Conservation (phyloP, 441 rosid genomes). For the Gossypium lobatum region DNA sequence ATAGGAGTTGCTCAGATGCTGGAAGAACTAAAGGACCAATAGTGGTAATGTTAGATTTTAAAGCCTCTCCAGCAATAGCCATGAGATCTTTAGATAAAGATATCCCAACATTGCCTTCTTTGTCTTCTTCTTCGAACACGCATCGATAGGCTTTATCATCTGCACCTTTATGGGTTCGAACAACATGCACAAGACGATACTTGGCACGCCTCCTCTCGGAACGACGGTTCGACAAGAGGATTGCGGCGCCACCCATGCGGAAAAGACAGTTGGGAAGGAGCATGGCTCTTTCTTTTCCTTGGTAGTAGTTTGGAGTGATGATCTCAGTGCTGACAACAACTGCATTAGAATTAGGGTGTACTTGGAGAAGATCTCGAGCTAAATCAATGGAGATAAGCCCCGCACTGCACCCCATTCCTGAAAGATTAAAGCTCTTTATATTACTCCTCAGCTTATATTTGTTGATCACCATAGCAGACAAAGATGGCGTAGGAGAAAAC, state of each 20-base stretch:
- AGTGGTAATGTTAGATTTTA: conserved; percentile 85
- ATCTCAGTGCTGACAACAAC: conserved; percentile 85
- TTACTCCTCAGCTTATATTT: conserved; percentile 86
- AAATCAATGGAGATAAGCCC: conserved; percentile 72
- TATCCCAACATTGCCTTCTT: conserved; percentile 73
- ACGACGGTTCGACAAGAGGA: conserved; percentile 63
- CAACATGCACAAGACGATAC: conserved; percentile 68
- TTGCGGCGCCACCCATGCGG: conserved; percentile 89
- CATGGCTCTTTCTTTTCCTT: conserved; percentile 85
- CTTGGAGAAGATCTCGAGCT: conserved; percentile 78
- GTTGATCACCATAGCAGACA: conserved; percentile 86
- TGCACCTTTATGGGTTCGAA: conserved; percentile 80
- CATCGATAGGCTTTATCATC: conserved; percentile 78
- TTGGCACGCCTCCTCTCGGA: conserved; percentile 65
- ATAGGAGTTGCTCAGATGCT: conserved; percentile 81
- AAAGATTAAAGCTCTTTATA: conserved; percentile 81
- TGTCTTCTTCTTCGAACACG: conserved; percentile 83
- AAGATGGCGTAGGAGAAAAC: conserved; percentile 81
- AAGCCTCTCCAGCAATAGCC: conserved; percentile 94
- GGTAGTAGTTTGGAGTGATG: conserved; percentile 78
- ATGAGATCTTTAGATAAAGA: conserved; percentile 78
- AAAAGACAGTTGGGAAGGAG: conserved; percentile 87
- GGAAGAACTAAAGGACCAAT: conserved; percentile 89
- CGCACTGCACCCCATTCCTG: conserved; percentile 95
- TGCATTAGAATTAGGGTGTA: conserved; percentile 76